These are phyloP conservation scores for Periconia macrospinosa DNA, from an alignment of 2,329 filamentous ascomycete species.

Conservation along the genomic window DNA sequence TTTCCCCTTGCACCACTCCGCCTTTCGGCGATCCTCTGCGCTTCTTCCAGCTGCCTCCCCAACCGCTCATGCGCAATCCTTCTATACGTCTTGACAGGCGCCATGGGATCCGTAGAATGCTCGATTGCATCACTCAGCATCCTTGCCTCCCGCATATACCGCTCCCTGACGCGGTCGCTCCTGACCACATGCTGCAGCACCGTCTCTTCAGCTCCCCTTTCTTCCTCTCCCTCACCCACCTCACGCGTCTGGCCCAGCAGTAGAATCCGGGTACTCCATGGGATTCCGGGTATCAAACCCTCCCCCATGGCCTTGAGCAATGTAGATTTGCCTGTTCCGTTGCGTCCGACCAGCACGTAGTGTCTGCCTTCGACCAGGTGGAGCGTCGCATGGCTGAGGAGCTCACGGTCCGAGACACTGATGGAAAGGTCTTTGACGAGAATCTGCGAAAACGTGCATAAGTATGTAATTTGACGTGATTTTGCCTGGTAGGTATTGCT, in stretches of 20 bases:
- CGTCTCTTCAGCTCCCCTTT: slow-evolving; percentile 37
- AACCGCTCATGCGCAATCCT: slow-evolving; percentile 64
- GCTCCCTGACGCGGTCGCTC: slow-evolving; percentile 54
- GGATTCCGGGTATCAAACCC: slow-evolving; percentile 71
- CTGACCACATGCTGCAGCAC: slow-evolving; percentile 69
- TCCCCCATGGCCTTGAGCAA: slow-evolving; percentile 75
- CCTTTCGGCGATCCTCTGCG: slow-evolving; percentile 72
- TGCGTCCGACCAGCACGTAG: slow-evolving; percentile 78
- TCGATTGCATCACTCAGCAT: slow-evolving; percentile 65
- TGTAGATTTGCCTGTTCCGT: slow-evolving; percentile 83
- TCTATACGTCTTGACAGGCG: slow-evolving; percentile 63
- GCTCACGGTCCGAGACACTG: slow-evolving; percentile 63
- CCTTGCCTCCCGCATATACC: slow-evolving; percentile 63
- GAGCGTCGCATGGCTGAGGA: slow-evolving; percentile 70
- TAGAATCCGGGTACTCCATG: slow-evolving; percentile 39
- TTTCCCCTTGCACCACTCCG: slow-evolving; percentile 75
- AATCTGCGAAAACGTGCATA: slow-evolving; percentile 27
- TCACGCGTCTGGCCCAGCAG: slow-evolving; percentile 40
- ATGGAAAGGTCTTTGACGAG: slow-evolving; percentile 71
- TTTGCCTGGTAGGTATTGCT: neutral
- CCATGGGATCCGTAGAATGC: slow-evolving; percentile 55
- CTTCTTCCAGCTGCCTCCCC: slow-evolving; percentile 65
- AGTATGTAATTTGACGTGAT: neutral
- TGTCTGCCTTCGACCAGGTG: slow-evolving; percentile 71
- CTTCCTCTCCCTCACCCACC: slow-evolving; percentile 35